Base-by-base conservation (phyloP, 2,329 filamentous ascomycete species). In the Penicillium sp. region DNA sequence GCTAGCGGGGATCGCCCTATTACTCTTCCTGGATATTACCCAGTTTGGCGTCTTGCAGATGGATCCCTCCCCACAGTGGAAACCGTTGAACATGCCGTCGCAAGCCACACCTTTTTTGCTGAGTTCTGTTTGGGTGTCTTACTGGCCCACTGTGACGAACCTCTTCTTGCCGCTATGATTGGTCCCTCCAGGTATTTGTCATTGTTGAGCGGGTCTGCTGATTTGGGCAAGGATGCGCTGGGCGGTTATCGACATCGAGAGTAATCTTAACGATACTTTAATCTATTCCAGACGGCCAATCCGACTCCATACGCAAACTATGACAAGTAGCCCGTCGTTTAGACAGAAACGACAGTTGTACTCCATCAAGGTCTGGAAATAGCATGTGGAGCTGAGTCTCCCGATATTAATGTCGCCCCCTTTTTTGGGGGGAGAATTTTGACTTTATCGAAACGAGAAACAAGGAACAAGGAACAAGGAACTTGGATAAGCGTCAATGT, bases 21-120 rank as follows among this genome's bases (percentile, higher is more conserved):
- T 39, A 19, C 19, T 22, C 13, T 55, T 60, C 47, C 41, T 52
- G 57, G 60, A 53, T 39, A 62, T 53, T 63, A 53, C 61, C 56
- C 26, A 27, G 47, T 64, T 62, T 31, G 59, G 63, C 44, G 39
- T 56, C 56, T 56, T 57, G 62, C 62, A 60, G 56, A 58, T 59
- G 48, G 50, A 27, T n/a, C 37, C 13, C 50, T 54, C 58, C 57
- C 56, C 60, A 62, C 58, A 52, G 61, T 66, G 63, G 63, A 64
- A 66, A 64, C 64, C 64, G 64, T 66, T 66, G 59, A 57, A 47
- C 55, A 60, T 56, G 54, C 45, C 50, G 52, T 61, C 58, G 52
- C 56, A 63, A 59, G 63, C 64, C 63, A 65, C 63, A 65, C 61
- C 59, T 61, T 63, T 61, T 64, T 63, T 63, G 41, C 48, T 53